Evolutionary conservation across 768 basidiomycete species (phyloP), one percentile per base, ranked within the genome.

Genomic region (Cystofilobasidium bisporidii): DNA sequence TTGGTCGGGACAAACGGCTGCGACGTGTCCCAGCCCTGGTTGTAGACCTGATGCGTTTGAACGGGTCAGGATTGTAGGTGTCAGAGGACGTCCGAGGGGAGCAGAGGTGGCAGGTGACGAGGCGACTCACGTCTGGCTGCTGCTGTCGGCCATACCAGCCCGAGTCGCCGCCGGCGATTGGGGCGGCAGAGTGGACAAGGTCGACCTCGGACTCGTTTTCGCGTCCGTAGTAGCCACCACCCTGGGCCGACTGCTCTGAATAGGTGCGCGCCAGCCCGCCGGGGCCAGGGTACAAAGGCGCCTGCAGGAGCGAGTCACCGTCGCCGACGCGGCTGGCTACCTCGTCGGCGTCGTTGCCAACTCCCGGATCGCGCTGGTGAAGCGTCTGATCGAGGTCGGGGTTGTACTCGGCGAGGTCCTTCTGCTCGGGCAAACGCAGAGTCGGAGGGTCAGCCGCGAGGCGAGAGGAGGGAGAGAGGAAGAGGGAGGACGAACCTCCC

Each of bases 361-460:
- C 20, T 43, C n/a, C 40, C 36, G 38, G 41, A 8, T 47, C 33
- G 28, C 60, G 57, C 40, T 41, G 36, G 32, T 68, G 66, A 5
- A 56, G 41, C 1, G 24, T 28, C 10, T 61, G 55, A 40, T 68
- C 67, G 41, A 40, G 38, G 2, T 30, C 32, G 1, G 67, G 61
- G 56, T 68, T 61, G 61, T 68, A 68, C 28, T 68, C 67, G 55
- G 41, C 33, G 18, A 62, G 60, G 12, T 62, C 60, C n/a, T 45
- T 53, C 57, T 61, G 59, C 47, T 33, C 26, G n/a, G n/a, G 26
- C 22, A 30, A 3, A n/a, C 4, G 24, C 20, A 56, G 4, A 8
- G 22, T 55, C 17, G n/a, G 33, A n/a, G n/a, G 9, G 58, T 60
- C 40, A 60, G 24, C 15, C 4, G 30, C 17, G 40, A 4, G 2